Conservation (phyloP, 768 basidiomycete genomes). For the Mycena haematopus region DNA sequence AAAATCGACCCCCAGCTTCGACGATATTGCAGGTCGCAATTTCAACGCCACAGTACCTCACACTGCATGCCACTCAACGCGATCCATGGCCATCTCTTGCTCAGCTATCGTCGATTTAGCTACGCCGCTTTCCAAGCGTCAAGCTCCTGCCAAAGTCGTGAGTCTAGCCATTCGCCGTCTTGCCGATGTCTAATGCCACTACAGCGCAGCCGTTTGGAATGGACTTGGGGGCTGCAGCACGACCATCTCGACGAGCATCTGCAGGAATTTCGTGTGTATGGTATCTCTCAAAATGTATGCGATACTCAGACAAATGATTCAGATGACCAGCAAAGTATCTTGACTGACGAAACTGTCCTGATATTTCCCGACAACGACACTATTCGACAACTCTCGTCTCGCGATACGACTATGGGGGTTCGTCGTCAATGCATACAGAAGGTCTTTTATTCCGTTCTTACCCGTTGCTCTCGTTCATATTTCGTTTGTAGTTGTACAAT, state of each 20-base stretch:
- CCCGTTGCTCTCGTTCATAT: background rate
- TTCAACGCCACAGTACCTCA: background rate
- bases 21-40: constrained; percentile 1
- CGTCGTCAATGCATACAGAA: constrained; percentile 1
- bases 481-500: constrained; percentile 9
- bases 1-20: background rate
- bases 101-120: background rate
- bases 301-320: background rate
- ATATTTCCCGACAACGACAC: background rate
- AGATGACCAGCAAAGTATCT: background rate
- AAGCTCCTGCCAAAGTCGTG: background rate
- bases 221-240: constrained; percentile 14
- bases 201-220: constrained; percentile 11
- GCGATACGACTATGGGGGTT: background rate
- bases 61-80: background rate
- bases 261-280: background rate
- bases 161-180: background rate
- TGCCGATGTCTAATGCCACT: background rate
- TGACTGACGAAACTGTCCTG: background rate
- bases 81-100: background rate
- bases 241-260: constrained; percentile 8
- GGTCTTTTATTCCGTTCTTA: background rate
- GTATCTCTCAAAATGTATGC: accelerated
- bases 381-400: background rate
- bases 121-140: background rate